These are phyloP conservation scores for Lentinula edodes DNA, from an alignment of 768 basidiomycete genomes.

Conservation along the genomic window DNA sequence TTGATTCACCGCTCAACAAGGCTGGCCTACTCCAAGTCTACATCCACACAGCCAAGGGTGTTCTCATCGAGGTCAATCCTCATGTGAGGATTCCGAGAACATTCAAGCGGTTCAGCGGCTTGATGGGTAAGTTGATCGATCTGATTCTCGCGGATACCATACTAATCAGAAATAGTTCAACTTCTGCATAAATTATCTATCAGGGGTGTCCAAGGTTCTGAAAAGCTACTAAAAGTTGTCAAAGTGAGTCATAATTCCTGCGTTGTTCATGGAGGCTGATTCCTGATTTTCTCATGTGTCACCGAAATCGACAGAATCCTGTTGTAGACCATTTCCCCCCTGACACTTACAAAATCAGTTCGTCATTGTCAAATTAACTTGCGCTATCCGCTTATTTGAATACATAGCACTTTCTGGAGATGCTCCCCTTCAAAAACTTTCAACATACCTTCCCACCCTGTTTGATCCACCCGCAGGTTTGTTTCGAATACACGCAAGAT, in stretches of 20 bases:
- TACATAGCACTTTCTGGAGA: constrained; percentile 83
- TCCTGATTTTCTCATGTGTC: background rate
- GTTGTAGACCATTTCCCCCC: constrained; percentile 90
- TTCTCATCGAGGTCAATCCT: constrained; percentile 97
- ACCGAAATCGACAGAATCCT: constrained; percentile 61
- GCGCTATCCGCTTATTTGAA: no score
- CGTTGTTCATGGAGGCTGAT: background rate
- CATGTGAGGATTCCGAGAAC: constrained; percentile 96
- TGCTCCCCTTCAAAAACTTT: constrained; percentile 74
- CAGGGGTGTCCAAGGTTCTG: constrained; percentile 91
- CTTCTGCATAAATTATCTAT: constrained; percentile 93
- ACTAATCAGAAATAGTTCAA: constrained; percentile 53
- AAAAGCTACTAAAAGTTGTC: constrained; percentile 95
- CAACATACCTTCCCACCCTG: constrained; percentile 77
- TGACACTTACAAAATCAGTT: constrained; percentile 82
- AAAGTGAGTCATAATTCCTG: constrained; percentile 47
- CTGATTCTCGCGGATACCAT: background rate
- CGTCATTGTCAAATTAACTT: background rate
- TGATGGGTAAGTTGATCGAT: constrained; percentile 74
- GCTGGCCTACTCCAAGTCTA: constrained; percentile 95
- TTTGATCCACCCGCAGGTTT: constrained; percentile 29
- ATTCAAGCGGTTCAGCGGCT: constrained; percentile 96
- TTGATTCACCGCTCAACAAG: constrained; percentile 98
- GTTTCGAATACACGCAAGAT: background rate
- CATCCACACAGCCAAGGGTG: constrained; percentile 94